Percentiles rank a stretch among this genome's conserved stretches.
Conservation (phyloP, 768 basidiomycete genomes). For the Phaeotremella skinneri region DNA sequence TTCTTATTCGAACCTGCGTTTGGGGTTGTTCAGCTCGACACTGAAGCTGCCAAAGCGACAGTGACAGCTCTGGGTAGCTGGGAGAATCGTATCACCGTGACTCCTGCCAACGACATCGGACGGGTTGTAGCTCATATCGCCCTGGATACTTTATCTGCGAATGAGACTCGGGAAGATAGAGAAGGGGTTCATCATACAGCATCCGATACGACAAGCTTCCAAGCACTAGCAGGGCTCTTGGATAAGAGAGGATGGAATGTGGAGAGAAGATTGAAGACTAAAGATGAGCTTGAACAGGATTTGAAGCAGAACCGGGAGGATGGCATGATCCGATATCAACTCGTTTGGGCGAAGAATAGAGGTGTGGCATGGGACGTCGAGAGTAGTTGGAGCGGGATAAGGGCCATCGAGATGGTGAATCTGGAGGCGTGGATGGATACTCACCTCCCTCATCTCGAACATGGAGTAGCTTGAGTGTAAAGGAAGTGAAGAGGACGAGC, state of each 20-base stretch:
- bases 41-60: conserved; percentile 9
- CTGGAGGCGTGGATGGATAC: background rate
- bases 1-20: conserved; percentile 47
- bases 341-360: background rate
- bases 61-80: conserved; percentile 43
- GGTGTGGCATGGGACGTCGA: background rate
- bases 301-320: background rate
- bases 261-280: background rate
- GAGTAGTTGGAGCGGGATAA: background rate
- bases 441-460: background rate
- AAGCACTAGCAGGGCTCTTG: conserved; percentile 38
- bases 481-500: too few species aligned
- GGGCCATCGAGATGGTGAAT: background rate
- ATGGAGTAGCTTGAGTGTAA: background rate
- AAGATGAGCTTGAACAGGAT: background rate
- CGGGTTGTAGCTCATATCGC: conserved; percentile 37
- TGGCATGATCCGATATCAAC: background rate
- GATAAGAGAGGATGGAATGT: conserved; percentile 12
- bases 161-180: conserved; percentile 3
- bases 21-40: conserved; percentile 36
- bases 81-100: conserved; percentile 46
- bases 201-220: conserved; percentile 48
- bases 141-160: conserved; percentile 10
- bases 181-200: conserved; percentile 43
- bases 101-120: conserved; percentile 48